phyloP scores from a whole-genome alignment of 371 early-diverging fungal species.

The Phascolomyces articulosus region DNA sequence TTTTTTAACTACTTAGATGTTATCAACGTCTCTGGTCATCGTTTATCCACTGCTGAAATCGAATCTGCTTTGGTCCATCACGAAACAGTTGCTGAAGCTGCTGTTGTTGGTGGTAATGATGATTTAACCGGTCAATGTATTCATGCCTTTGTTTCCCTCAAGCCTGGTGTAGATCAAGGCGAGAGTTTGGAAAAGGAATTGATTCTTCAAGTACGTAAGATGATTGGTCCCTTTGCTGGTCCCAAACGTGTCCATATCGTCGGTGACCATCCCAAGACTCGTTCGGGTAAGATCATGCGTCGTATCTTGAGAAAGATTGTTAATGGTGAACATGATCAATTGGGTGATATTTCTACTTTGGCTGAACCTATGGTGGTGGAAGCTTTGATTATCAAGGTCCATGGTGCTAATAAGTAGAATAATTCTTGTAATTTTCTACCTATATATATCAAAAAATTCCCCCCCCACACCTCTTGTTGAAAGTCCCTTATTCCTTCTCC shows the following conservation, averaged over 20 bases:
- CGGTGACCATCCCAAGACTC: conserved; percentile 95
- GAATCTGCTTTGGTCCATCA: conserved; percentile 86
- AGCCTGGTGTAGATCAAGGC: conserved; percentile 50
- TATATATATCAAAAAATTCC: no score
- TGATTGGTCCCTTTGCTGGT: conserved; percentile 94
- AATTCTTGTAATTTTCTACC: no score
- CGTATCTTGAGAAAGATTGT: conserved; percentile 94
- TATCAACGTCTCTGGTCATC: conserved; percentile 98
- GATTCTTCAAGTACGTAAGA: conserved; percentile 76
- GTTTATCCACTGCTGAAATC: conserved; percentile 95
- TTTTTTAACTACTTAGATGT: conserved; percentile 61
- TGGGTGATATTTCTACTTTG: conserved; percentile 90
- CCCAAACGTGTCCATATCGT: conserved; percentile 88
- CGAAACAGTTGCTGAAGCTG: conserved; percentile 88
- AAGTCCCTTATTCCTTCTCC: no score
- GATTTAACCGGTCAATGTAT: conserved; percentile 92
- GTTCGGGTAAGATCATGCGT: conserved; percentile 96
- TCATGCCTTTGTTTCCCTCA: conserved; percentile 75
- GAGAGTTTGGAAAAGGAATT: conserved; percentile 65
- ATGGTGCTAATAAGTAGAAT: background rate
- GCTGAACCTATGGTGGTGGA: conserved; percentile 68
- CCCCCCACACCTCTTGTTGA: no score
- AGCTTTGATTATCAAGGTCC: conserved; percentile 15
- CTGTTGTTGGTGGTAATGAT: conserved; percentile 92
- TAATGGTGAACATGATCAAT: conserved; percentile 78